Conservation (phyloP, 2,329 filamentous ascomycete species). For the Harringtonia aguacate region DNA sequence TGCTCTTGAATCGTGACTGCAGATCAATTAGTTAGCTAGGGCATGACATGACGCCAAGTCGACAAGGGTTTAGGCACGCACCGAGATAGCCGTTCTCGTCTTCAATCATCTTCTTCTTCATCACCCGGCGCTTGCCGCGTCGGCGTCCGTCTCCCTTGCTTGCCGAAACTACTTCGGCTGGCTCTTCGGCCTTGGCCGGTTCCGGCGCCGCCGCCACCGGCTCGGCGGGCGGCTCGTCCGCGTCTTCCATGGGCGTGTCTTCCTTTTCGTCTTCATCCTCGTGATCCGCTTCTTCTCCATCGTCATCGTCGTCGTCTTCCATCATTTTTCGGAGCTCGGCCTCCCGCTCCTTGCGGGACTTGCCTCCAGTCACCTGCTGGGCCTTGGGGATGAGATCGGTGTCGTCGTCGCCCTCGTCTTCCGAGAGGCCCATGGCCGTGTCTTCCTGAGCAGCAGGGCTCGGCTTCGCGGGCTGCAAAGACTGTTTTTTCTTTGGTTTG, state of each 20-base stretch:
- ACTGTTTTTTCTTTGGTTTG: conserved; percentile 37
- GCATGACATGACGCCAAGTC: too few species aligned
- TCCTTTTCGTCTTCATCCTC: conserved; percentile 22
- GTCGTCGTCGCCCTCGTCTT: conserved; percentile 30
- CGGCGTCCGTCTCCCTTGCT: conserved; percentile 50
- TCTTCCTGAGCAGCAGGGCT: conserved; percentile 38
- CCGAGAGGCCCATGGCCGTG: conserved; percentile 38
- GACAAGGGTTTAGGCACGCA: too few species aligned
- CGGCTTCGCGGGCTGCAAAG: conserved; percentile 23
- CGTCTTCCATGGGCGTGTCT: conserved; percentile 23
- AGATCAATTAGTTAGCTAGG: not conserved
- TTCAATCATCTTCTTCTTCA: conserved; percentile 78
- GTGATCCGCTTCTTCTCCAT: conserved; percentile 38
- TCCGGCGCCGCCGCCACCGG: conserved; percentile 27
- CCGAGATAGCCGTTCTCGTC: conserved; percentile 87
- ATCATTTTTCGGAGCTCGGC: conserved; percentile 64
- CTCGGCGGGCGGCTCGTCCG: conserved; percentile 16
- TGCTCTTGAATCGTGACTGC: conserved; percentile 76
- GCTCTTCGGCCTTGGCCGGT: conserved; percentile 23
- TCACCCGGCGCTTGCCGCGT: conserved; percentile 67
- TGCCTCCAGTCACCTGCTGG: conserved; percentile 18
- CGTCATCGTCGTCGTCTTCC: conserved; percentile 51
- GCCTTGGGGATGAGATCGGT: conserved; percentile 37
- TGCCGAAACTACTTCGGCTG: conserved; percentile 36
- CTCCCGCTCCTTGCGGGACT: conserved; percentile 49